Evolutionary conservation across 495 filamentous ascomycete genomes (phyloP).

Genomic region (Lasiosphaeria hispida): DNA sequence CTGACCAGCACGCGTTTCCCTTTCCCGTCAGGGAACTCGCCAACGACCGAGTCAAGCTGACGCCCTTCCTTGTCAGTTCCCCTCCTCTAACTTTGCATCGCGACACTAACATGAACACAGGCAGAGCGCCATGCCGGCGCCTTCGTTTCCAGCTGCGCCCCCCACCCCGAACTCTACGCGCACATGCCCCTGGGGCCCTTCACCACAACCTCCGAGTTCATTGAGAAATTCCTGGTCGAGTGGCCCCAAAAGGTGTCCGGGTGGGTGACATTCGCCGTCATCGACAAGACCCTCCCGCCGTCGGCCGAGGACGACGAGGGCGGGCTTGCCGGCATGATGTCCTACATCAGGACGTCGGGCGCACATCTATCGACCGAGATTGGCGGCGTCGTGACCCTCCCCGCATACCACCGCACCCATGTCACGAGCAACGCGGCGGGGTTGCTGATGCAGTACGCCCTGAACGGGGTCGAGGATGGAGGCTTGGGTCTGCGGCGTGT

Average conservation of each 20-base stretch:
- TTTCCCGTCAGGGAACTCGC: slow-evolving; percentile 13
- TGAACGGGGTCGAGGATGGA: slow-evolving; percentile 18
- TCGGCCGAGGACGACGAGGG: slow-evolving; percentile 19
- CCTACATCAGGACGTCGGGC: slow-evolving; percentile 15
- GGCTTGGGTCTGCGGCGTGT: slow-evolving; percentile 33
- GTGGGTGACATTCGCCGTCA: slow-evolving; percentile 14
- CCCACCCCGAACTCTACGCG: slow-evolving; percentile 20
- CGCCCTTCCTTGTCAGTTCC: slow-evolving; percentile 10
- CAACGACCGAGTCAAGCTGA: slow-evolving; percentile 20
- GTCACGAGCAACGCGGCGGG: slow-evolving; percentile 33
- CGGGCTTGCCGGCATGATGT: slow-evolving; percentile 18
- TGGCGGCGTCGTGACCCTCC: slow-evolving; percentile 27
- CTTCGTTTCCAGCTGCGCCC: slow-evolving; percentile 5
- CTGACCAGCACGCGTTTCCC: slow-evolving; percentile 11
- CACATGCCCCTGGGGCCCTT: slow-evolving; percentile 21
- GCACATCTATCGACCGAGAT: slow-evolving; percentile 26
- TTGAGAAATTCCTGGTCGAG: not conserved
- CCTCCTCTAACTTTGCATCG: not conserved
- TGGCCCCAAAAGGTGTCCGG: not conserved
- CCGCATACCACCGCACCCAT: slow-evolving; percentile 31
- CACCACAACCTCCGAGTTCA: slow-evolving; percentile 6
- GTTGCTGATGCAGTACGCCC: slow-evolving; percentile 29
- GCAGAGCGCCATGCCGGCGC: slow-evolving; percentile 5
- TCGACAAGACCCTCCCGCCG: slow-evolving; percentile 19
- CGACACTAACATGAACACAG: not conserved